Percentiles rank a stretch among this genome's conserved stretches.
These are phyloP conservation scores for Hanseniaspora hatyaiensis DNA, from an alignment of 805 yeast genomes.

Conservation along the genomic window DNA sequence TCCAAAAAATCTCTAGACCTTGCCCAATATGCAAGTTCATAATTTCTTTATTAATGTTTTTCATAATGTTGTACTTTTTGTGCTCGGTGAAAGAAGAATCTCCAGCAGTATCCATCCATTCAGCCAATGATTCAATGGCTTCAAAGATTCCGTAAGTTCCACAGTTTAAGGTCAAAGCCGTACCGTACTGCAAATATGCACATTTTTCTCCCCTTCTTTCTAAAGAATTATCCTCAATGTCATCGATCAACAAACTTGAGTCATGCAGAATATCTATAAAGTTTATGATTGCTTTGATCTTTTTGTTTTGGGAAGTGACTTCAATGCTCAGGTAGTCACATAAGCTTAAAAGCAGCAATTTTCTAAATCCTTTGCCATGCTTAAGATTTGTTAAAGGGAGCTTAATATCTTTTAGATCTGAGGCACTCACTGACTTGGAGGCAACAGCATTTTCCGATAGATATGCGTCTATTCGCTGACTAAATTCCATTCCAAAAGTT, in stretches of 20 bases:
- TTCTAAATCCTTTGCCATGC: conserved; percentile 11
- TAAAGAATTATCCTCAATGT: conserved; percentile 68
- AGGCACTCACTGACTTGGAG: not conserved
- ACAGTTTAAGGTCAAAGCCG: conserved; percentile 68
- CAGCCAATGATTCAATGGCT: conserved; percentile 44
- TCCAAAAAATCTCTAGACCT: conserved; percentile 80
- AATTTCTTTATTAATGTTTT: conserved; percentile 58
- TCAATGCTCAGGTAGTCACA: not conserved
- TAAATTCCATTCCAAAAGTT: too few species aligned
- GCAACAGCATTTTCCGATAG: not conserved
- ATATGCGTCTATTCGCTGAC: not conserved
- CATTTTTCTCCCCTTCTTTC: conserved; percentile 68
- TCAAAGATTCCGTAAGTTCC: conserved; percentile 67
- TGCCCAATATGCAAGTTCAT: conserved; percentile 79
- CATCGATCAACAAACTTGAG: conserved; percentile 66
- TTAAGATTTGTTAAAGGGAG: not conserved
- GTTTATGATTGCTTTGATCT: conserved; percentile 27
- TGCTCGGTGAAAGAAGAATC: conserved; percentile 19
- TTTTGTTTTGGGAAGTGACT: conserved; percentile 18
- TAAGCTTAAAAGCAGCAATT: conserved; percentile 4
- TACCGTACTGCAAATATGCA: conserved; percentile 68
- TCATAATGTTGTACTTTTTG: conserved; percentile 24
- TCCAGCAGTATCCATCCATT: conserved; percentile 19
- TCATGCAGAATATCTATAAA: conserved; percentile 53
- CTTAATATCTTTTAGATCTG: not conserved